A percentile compares a stretch with the other conserved stretches of the same genome.
phyloP scores from a whole-genome alignment of 1,284 basidiomycete species.

The Volvariella volvacea region DNA sequence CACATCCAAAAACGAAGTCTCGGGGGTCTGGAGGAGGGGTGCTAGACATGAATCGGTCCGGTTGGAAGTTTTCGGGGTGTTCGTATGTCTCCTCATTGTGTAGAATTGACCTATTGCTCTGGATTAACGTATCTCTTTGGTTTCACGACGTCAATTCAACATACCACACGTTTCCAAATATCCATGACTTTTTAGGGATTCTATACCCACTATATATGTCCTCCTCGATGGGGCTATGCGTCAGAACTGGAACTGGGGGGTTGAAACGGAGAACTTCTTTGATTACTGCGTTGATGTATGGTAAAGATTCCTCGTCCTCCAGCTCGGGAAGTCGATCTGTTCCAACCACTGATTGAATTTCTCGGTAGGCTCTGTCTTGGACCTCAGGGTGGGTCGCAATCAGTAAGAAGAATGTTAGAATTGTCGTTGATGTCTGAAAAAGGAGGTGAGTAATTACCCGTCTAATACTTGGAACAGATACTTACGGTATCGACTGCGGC shows the following conservation, averaged over 20 bases:
- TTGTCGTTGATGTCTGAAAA: conserved; percentile 4
- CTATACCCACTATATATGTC: conserved; percentile 24
- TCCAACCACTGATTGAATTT: conserved; percentile 12
- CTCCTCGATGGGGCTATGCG: conserved; percentile 23
- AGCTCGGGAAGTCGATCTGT: conserved; percentile 7
- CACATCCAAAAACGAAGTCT: conserved; percentile 33
- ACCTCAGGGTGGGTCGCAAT: conserved; percentile 10
- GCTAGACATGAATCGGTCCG: conserved; percentile 38
- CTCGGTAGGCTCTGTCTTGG: conserved; percentile 11
- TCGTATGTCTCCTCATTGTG: conserved; percentile 40
- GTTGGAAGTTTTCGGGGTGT: conserved; percentile 39
- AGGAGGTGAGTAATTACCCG: neutral
- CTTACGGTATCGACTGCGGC: neutral
- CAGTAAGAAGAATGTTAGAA: conserved; percentile 8
- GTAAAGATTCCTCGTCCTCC: conserved; percentile 9
- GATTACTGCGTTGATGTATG: conserved; percentile 10
- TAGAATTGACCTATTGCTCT: conserved; percentile 33
- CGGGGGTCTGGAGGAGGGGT: conserved; percentile 17
- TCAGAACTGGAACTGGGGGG: conserved; percentile 36
- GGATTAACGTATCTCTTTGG: conserved; percentile 1
- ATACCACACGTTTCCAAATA: conserved; percentile 44
- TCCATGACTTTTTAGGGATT: conserved; percentile 25
- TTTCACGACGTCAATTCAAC: conserved; percentile 10
- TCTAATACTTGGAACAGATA: neutral
- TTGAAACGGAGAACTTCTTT: conserved; percentile 37